Conservation (phyloP, 2,329 filamentous ascomycete genomes). For the Dactylonectria macrodidyma region DNA sequence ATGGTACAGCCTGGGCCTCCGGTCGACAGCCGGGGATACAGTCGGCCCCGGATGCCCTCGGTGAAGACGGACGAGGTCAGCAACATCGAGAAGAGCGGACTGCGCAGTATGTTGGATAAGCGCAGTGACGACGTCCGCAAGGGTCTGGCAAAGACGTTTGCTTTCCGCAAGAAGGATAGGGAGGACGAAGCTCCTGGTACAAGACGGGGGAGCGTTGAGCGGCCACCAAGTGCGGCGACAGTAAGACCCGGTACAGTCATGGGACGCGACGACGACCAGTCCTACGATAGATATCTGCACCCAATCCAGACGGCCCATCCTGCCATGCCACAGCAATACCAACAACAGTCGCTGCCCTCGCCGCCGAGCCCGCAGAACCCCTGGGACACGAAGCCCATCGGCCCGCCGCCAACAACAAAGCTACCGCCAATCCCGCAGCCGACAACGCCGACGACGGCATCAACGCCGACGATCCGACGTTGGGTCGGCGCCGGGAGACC, state of each 20-base stretch:
- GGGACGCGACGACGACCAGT: constrained; percentile 27
- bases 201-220: constrained; percentile 35
- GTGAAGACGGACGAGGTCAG: constrained; percentile 66
- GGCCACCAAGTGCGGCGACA: constrained; percentile 42
- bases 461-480: constrained; percentile 61
- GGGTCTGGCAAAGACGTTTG: constrained; percentile 68
- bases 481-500: constrained; percentile 67
- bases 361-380: constrained; percentile 40
- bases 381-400: constrained; percentile 39
- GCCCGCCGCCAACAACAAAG: constrained; percentile 60
- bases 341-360: constrained; percentile 35
- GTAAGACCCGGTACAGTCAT: constrained; percentile 34
- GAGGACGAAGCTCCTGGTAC: constrained; percentile 45
- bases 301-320: constrained; percentile 31
- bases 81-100: constrained; percentile 69
- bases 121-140: constrained; percentile 69
- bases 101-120: constrained; percentile 68
- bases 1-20: constrained; percentile 46
- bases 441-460: constrained; percentile 18
- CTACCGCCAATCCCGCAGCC: constrained; percentile 59
- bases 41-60: constrained; percentile 59
- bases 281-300: constrained; percentile 30
- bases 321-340: constrained; percentile 33
- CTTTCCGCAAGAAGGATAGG: constrained; percentile 65
- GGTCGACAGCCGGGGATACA: constrained; percentile 60